phyloP scores from a whole-genome alignment of 1,139 yeast genomes.

The Geotrichum bryndzae region DNA sequence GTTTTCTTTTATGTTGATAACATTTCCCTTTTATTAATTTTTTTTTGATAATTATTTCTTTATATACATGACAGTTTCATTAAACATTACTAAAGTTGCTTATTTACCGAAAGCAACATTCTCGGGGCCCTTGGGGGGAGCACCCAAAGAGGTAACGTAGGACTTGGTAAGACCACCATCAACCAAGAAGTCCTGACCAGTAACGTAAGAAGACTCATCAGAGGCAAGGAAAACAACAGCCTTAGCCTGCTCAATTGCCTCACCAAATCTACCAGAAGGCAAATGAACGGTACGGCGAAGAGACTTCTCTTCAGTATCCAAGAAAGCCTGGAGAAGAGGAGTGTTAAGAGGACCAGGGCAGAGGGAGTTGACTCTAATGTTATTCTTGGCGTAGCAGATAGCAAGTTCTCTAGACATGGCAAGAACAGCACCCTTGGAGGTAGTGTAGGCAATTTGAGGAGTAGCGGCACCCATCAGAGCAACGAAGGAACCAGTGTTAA shows the following conservation, averaged over 20 bases:
- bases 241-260: constrained; percentile 74
- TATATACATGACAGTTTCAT: neutral
- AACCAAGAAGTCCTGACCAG: constrained; percentile 75
- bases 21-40: neutral
- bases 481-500: constrained; percentile 58
- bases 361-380: constrained; percentile 62
- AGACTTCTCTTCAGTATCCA: constrained; percentile 37
- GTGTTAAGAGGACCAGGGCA: constrained; percentile 60
- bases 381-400: constrained; percentile 57
- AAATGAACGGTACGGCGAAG: constrained; percentile 47
- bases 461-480: constrained; percentile 44
- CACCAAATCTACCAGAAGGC: constrained; percentile 47
- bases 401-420: constrained; percentile 59
- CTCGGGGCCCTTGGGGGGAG: constrained; percentile 28
- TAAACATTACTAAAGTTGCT: neutral
- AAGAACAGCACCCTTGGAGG: constrained; percentile 40
- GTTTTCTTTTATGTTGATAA: too few species aligned
- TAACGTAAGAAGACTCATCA: constrained; percentile 72
- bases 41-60: neutral
- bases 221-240: constrained; percentile 75
- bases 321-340: constrained; percentile 51
- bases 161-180: constrained; percentile 61
- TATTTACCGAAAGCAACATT: constrained; percentile 32
- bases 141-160: constrained; percentile 31
- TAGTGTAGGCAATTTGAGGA: constrained; percentile 38